Conservation (phyloP, 306 rosid species). For the Cicer pinnatifidum region DNA sequence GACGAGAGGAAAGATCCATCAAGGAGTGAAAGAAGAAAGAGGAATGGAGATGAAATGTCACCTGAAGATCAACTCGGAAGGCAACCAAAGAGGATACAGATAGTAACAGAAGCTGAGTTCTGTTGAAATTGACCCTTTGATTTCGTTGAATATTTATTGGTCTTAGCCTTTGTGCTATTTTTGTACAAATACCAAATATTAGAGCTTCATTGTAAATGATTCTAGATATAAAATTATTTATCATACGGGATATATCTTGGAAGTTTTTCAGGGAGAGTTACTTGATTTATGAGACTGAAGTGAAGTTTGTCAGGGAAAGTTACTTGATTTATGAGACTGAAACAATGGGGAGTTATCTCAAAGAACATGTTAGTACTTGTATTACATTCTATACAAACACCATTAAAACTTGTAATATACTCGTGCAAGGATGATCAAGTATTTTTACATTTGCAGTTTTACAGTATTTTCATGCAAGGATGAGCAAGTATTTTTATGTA, state of each 20-base stretch:
- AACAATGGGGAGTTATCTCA: conserved; percentile 8
- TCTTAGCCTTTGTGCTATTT: conserved; percentile 33
- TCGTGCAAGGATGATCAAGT: too few relatives aligned
- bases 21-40: conserved; percentile 55
- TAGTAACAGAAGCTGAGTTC: conserved; percentile 23
- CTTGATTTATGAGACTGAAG: conserved; percentile 14
- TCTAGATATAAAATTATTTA: background rate
- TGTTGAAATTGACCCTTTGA: conserved; percentile 27
- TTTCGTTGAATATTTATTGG: conserved; percentile 29
- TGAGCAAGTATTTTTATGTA: too few relatives aligned
- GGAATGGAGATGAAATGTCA: conserved; percentile 60
- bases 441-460: too few relatives aligned
- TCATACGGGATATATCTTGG: background rate
- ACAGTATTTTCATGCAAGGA: too few relatives aligned
- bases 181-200: conserved; percentile 39
- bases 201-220: conserved; percentile 33
- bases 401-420: background rate
- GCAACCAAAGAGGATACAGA: conserved; percentile 51
- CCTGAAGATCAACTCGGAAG: conserved; percentile 44
- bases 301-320: background rate
- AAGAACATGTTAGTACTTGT: background rate
- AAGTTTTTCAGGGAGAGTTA: conserved; percentile 3
- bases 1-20: conserved; percentile 70
- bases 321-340: conserved; percentile 6
- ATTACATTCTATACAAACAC: conserved; percentile 12